Base-by-base conservation (phyloP, 2,329 filamentous ascomycete species). In the Clarireedia monteithiana region DNA sequence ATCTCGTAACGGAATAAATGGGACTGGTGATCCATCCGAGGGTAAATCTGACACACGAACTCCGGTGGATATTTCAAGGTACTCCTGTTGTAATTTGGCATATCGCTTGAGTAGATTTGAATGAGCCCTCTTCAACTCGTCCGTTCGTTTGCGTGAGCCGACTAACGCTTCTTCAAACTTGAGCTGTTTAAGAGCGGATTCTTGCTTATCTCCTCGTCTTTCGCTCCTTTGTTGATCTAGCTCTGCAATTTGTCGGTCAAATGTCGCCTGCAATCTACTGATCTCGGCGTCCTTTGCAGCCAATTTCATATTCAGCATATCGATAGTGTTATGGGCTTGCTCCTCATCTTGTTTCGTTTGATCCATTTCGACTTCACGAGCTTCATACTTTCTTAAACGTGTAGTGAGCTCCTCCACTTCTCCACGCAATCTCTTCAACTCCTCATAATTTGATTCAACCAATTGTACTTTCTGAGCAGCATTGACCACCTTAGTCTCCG, bases 401-500 rank as follows among this genome's bases (percentile, higher is more conserved):
- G 77, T 75, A n/a, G 81, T 79, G 27, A 89, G 73, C 27, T 80
- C 76, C 23, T 78, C 74, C 2, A 87, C 77, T 61, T 88, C 80
- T 0, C 72, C 72, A 56, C 78, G 79, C 15, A 89, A 72, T 36
- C 75, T 73, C 58, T 83, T 78, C 48, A 87, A 71, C 62, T 88
- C 83, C 49, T 78, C 76, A 2, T 81, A 73, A 51, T 81, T 80
- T 15, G 80, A 76, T 64, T 87, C 80, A 36, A 85, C 77, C 10
- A 82, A 79, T 63, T 84, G 78, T 62, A 85, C 74, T 55, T 82
- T 80, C 64, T 89, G 85, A 58, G 82, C 77, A 56, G 80, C 77
- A 53, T 77, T 77, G 34, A 86, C 70, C 64, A 89, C 86, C 58
- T 83, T 81, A 5, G 84, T 81, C 69, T 94, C 88, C 0, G 80